phyloP scores from a whole-genome alignment of 2,329 filamentous ascomycete species.

The Colletotrichum zoysiae region DNA sequence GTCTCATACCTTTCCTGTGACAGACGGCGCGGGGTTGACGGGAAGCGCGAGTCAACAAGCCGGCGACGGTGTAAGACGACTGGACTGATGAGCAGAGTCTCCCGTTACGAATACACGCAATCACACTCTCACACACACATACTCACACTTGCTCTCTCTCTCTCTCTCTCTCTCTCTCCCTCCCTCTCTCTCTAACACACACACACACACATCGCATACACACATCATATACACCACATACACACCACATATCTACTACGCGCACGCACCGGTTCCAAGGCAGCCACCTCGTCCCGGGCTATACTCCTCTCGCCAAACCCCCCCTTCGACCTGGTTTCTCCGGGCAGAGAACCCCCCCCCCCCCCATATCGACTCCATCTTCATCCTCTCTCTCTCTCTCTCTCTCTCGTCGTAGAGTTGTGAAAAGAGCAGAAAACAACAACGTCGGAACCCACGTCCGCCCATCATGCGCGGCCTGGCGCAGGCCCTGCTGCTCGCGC shows the following conservation, averaged over 20 bases:
- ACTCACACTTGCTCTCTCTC: too few relatives aligned
- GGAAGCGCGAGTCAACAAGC: neutral
- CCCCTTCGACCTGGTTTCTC: constrained; percentile 7
- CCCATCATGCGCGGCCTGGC: constrained; percentile 37
- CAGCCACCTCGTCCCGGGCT: constrained; percentile 15
- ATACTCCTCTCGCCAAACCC: neutral
- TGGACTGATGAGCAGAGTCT: neutral
- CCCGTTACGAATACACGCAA: constrained; percentile 2
- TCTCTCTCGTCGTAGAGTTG: too few relatives aligned
- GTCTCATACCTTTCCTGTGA: too few relatives aligned
- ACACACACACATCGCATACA: neutral
- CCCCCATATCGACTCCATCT: neutral
- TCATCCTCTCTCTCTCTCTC: neutral
- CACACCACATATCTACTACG: constrained; percentile 1
- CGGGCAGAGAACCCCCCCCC: constrained; percentile 9
- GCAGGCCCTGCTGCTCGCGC: constrained; percentile 51
- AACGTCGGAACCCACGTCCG: constrained; percentile 3
- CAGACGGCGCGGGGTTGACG: neutral
- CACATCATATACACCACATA: too few relatives aligned
- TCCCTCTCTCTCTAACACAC: too few relatives aligned
- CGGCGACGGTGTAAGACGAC: constrained; percentile 15
- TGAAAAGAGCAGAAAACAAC: neutral
- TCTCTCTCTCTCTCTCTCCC: too few relatives aligned
- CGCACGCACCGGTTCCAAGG: constrained; percentile 2
- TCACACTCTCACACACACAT: neutral